Evolutionary conservation across 1,284 basidiomycete genomes (phyloP).

Genomic region (Microbotryomycetes sp.): DNA sequence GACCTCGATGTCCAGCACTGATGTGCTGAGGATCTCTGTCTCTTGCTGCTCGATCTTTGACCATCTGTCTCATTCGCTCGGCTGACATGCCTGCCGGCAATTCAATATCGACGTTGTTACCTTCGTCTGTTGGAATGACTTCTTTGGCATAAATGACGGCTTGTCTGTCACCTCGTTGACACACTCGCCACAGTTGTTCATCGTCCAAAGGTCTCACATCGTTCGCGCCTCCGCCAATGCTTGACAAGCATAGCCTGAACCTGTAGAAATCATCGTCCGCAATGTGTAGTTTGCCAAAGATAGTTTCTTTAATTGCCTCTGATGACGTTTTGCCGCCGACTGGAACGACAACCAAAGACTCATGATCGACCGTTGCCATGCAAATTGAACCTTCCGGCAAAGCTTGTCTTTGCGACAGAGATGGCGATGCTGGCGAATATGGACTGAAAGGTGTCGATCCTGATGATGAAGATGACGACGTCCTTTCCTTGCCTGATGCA

Average conservation of each 20-base stretch:
- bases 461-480: neutral
- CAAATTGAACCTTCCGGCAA: conserved; percentile 48
- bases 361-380: conserved; percentile 75
- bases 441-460: conserved; percentile 1
- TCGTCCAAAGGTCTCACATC: conserved; percentile 64
- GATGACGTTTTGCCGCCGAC: conserved; percentile 63
- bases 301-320: conserved; percentile 70
- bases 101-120: conserved; percentile 3
- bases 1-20: neutral
- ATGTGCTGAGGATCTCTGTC: conserved; percentile 4
- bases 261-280: conserved; percentile 69
- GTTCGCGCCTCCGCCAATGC: conserved; percentile 58
- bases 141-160: conserved; percentile 42
- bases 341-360: conserved; percentile 69
- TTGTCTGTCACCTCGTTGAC: conserved; percentile 48
- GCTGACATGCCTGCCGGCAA: conserved; percentile 18
- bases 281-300: conserved; percentile 77
- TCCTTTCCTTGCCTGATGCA: neutral
- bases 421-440: neutral
- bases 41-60: neutral
- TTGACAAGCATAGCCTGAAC: conserved; percentile 75
- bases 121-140: neutral
- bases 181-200: conserved; percentile 63
- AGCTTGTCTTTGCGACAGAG: neutral
- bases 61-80: conserved; percentile 15